Conservation (phyloP, 345 rosid genomes). For the Laguncularia racemosa region DNA sequence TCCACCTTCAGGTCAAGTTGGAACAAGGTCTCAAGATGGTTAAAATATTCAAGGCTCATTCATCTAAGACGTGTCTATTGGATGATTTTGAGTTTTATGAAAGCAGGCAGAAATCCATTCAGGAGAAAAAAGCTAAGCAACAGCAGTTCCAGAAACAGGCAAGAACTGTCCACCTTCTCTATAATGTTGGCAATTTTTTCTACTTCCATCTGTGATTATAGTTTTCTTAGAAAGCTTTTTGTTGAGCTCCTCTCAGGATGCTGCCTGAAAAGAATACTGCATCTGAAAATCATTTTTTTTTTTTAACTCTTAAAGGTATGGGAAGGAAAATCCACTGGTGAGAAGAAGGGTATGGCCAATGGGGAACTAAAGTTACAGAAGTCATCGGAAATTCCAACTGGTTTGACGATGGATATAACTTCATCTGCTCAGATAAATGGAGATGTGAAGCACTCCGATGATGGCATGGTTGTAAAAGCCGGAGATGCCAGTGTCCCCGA, state of each 20-base stretch:
- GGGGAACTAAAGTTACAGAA: slow-evolving; percentile 11
- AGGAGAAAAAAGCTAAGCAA: slow-evolving; percentile 56
- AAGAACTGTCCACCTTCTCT: neutral
- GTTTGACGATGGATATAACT: slow-evolving; percentile 5
- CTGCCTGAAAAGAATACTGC: neutral
- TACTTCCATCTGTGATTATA: neutral
- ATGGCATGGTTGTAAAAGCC: neutral
- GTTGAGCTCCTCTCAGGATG: neutral
- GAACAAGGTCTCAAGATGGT: slow-evolving; percentile 67
- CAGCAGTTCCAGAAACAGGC: slow-evolving; percentile 22
- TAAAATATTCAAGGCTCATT: slow-evolving; percentile 44
- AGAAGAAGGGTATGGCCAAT: slow-evolving; percentile 9
- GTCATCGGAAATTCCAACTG: slow-evolving; percentile 6
- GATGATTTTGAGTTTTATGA: slow-evolving; percentile 78
- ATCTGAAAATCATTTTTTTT: neutral
- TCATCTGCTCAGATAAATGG: slow-evolving; percentile 4
- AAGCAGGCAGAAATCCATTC: slow-evolving; percentile 63
- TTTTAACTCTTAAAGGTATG: slow-evolving; percentile 3
- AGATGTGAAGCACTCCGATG: neutral
- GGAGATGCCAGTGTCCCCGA: slow-evolving; percentile 5
- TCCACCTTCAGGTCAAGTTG: slow-evolving; percentile 41
- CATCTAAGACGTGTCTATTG: slow-evolving; percentile 49
- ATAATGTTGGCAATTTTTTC: neutral
- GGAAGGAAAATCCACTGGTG: slow-evolving; percentile 10
- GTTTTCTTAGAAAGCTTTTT: neutral